Evolutionary conservation across 2,329 filamentous ascomycete genomes (phyloP).

Genomic region (Didymellaceae sp.): DNA sequence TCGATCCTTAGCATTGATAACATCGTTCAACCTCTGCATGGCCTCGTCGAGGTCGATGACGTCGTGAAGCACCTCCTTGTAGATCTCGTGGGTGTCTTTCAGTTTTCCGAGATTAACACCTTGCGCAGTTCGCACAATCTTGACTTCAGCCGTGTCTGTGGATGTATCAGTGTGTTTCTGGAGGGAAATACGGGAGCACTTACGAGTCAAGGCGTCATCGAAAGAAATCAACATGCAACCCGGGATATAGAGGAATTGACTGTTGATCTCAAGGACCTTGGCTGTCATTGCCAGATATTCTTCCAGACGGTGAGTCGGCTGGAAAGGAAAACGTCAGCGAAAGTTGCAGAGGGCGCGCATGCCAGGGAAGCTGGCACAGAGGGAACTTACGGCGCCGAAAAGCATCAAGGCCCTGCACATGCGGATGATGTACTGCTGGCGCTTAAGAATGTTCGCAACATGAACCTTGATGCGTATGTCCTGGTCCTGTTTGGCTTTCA

Average conservation of each 20-base stretch:
- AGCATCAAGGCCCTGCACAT: constrained; percentile 86
- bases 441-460: constrained; percentile 72
- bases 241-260: constrained; percentile 87
- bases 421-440: constrained; percentile 84
- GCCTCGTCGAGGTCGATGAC: constrained; percentile 73
- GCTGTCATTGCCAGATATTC: constrained; percentile 89
- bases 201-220: constrained; percentile 67
- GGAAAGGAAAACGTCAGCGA: no score
- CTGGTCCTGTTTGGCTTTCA: constrained; percentile 50
- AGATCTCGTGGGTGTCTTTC: constrained; percentile 75
- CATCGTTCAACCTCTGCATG: constrained; percentile 66
- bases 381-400: no score
- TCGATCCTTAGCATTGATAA: constrained; percentile 64
- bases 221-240: constrained; percentile 95
- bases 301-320: constrained; percentile 86
- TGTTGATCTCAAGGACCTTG: constrained; percentile 82
- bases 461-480: constrained; percentile 65
- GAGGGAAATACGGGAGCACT: neutral
- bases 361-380: no score
- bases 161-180: constrained; percentile 48
- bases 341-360: no score
- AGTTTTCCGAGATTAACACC: constrained; percentile 76
- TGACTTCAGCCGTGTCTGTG: constrained; percentile 66
- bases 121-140: constrained; percentile 72
- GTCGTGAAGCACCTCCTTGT: constrained; percentile 80